Evolutionary conservation across 2,329 filamentous ascomycete genomes (phyloP), one percentile per base, ranked within the genome.

Genomic region (Didymella keratinophila): DNA sequence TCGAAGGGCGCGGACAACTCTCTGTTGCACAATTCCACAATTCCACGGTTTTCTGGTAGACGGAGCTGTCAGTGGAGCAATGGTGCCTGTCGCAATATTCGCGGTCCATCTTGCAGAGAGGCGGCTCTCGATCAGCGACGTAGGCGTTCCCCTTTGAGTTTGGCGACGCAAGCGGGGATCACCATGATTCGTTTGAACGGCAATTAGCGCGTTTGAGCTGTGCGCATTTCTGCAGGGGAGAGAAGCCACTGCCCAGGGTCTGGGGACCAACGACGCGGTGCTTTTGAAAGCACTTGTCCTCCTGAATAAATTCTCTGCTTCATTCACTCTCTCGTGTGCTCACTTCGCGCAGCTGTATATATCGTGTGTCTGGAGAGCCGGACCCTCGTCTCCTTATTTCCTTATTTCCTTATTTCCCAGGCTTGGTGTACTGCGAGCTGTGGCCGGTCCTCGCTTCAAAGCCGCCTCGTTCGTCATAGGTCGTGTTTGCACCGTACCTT

Each of bases 371-470:
- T 59, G 27, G 45, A 61, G 65, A 63, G 66, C 68, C 63, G 60
- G 61, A 60, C 62, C 48, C 62, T 71, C 69, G 62, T 67, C 59
- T 66, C 60, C 25, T 61, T 64, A 43, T 68, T 64, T 63, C 53
- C 51, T 66, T 61, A 20, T 47, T 56, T 60, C 61, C 49, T 62
- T 56, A n/a, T n/a, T n/a, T n/a, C n/a, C n/a, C n/a, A 18, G 32
- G 28, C 30, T 9, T 32, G 14, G 30, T 28, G 27, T 37, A 32
- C 36, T 57, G 56, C 64, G 59, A 61, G 49, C 25, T 57, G 60
- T 68, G 68, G 72, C 71, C 63, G 71, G 71, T 68, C 70, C 66
- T 68, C 65, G 70, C 52, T 68, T 68, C 67, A 66, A 66, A 12
- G 65, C 70, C 54, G 63, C 70, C 65, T 47, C 50, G 16, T 62